Base-by-base conservation (phyloP, 2,329 filamentous ascomycete genomes). In the Talaromyces verruculosus region DNA sequence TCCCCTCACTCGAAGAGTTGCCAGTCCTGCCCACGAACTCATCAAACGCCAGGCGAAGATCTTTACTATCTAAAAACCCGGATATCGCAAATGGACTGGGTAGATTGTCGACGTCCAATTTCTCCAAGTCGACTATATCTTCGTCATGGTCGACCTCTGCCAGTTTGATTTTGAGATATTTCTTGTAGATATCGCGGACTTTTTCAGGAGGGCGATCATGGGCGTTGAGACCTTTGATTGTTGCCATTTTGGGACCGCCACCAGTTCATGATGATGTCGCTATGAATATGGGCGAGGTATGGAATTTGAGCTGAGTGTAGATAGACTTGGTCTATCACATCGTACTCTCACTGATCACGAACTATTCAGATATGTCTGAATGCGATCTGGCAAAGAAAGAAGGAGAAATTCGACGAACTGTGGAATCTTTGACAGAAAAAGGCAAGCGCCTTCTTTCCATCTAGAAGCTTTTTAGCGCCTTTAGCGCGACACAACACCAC, bases 181-280 rank as follows among this genome's bases (percentile, higher is more conserved):
- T 80, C 77, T 97, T 97, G 86, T 92, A 97, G 63, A 88, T 80
- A 55, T 84, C 80, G 68, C 89, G 88, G 70, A 97, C 82, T 60
- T 82, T 77, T 13, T 88, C 86, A 2, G 93, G 91, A 1, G 93
- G 91, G 71, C 89, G 88, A 76, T 92, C 88, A 75, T 94, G 87
- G 33, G 93, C 89, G 77, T 96, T 90, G 2, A 93, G 81, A 43
- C 70, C 70, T 68, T 75, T 73, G 51, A 78, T 77, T 41, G 72
- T 75, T 43, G 74, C 72, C 76, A 78, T 77, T 43, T 33, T 59
- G 64, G 37, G 53, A 39, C 62, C 35, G 39, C 28, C 41, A 41
- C 58, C 41, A 64, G 53, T 35, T 45, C 65, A 64, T 61, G 43
- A 47, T 65, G 59, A 41, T 51, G 37, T 43, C 30, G 22, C 15